phyloP scores from a whole-genome alignment of 768 basidiomycete species.

The Leccinum uliginosum region DNA sequence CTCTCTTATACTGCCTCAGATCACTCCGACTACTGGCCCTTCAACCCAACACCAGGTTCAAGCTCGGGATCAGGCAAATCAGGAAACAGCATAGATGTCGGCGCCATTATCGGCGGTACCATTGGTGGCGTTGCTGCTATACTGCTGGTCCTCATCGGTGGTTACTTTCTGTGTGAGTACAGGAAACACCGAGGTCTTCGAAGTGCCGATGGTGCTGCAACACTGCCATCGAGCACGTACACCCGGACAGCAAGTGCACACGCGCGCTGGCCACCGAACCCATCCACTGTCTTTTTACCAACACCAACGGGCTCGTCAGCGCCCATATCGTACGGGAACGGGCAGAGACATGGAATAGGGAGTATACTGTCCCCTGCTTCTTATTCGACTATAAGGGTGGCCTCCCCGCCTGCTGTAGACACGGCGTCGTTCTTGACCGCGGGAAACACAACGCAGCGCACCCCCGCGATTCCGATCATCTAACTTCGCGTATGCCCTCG shows the following conservation, averaged over 20 bases:
- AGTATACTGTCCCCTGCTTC: neutral
- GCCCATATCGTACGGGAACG: slow-evolving; percentile 1
- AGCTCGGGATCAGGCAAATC: slow-evolving; percentile 4
- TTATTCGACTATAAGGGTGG: neutral
- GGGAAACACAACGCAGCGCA: neutral
- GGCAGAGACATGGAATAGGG: neutral
- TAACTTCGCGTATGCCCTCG: neutral
- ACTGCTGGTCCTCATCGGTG: slow-evolving; percentile 14
- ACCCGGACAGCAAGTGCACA: neutral
- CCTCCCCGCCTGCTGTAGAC: slow-evolving; percentile 12
- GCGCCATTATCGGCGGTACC: slow-evolving; percentile 21
- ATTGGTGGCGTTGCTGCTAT: slow-evolving; percentile 17
- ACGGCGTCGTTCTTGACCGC: slow-evolving; percentile 8
- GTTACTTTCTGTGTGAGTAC: slow-evolving; percentile 15
- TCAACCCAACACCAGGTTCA: neutral
- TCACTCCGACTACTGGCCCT: slow-evolving; percentile 13
- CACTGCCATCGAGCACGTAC: neutral
- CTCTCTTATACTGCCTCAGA: slow-evolving; percentile 2
- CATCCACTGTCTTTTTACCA: slow-evolving; percentile 1
- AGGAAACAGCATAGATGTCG: slow-evolving; percentile 3
- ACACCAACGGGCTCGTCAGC: neutral
- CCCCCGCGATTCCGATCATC: slow-evolving; percentile 20
- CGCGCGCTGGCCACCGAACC: slow-evolving; percentile 8
- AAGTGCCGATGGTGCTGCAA: neutral
- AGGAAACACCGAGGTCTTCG: neutral